These are phyloP conservation scores for Talaromyces wortmannii DNA, from an alignment of 495 filamentous ascomycete genomes.

Conservation along the genomic window DNA sequence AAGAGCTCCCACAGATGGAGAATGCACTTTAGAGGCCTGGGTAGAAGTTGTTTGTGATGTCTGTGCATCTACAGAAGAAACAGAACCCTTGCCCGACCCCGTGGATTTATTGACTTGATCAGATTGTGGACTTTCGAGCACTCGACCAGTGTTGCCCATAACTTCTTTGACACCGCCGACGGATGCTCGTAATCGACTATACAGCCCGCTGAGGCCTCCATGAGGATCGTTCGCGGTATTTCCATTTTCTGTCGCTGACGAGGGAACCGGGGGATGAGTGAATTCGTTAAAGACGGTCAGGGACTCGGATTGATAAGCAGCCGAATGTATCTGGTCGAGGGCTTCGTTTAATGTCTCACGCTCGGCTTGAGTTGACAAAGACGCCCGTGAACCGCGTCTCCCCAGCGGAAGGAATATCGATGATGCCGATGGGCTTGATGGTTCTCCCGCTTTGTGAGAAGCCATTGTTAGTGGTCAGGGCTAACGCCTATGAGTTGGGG, in stretches of 20 bases:
- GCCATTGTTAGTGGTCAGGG: slow-evolving; percentile 22
- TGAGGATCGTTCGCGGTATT: slow-evolving; percentile 65
- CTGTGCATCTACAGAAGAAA: slow-evolving; percentile 15
- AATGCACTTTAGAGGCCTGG: slow-evolving; percentile 33
- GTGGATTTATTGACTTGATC: slow-evolving; percentile 11
- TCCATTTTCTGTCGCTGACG: slow-evolving; percentile 55
- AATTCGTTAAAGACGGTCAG: slow-evolving; percentile 90
- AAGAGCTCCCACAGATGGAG: slow-evolving; percentile 26
- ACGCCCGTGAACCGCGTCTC: slow-evolving; percentile 54
- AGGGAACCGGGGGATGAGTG: slow-evolving; percentile 38
- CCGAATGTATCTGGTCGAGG: slow-evolving; percentile 77
- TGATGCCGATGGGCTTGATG: slow-evolving; percentile 35
- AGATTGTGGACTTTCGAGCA: slow-evolving; percentile 24
- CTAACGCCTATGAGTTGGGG: neutral
- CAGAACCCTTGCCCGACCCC: slow-evolving; percentile 14
- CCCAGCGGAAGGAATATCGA: slow-evolving; percentile 35
- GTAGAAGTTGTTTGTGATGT: slow-evolving; percentile 23
- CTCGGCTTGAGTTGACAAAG: slow-evolving; percentile 56
- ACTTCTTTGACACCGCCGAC: slow-evolving; percentile 66
- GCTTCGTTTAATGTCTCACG: slow-evolving; percentile 64
- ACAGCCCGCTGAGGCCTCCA: slow-evolving; percentile 78
- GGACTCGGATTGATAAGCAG: slow-evolving; percentile 69
- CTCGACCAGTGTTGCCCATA: slow-evolving; percentile 28
- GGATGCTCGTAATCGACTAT: slow-evolving; percentile 71
- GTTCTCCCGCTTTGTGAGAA: slow-evolving; percentile 27